Base-by-base conservation (phyloP, 306 rosid species). In the Gastrolobium bilobum region DNA sequence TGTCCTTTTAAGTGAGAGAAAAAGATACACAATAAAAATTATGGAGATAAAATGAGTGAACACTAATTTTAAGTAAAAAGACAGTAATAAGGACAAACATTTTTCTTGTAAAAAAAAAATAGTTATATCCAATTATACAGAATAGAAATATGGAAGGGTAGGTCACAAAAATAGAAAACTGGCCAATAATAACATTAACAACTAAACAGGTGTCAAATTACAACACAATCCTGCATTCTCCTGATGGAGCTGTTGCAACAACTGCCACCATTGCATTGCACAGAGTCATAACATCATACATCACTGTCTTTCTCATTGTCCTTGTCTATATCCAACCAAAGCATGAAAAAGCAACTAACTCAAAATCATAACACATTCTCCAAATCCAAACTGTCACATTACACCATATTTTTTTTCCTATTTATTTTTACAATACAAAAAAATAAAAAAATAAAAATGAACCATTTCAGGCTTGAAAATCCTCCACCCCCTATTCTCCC, bases 361-460 rank as follows among this genome's bases (percentile, higher is more conserved):
- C 61, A 73, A 73, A 54, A 81, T 66, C 81, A 82, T 72, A 52
- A 78, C 69, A 72, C 79, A 63, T 37, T 46, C 64, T 60, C 75
- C 81, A 20, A 39, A 52, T 73, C 11, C 34, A 75, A 83, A 82
- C 87, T 85, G 89, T 87, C 84, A 81, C 92, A 86, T 73, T 65
- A 65, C 83, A 78, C 84, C 79, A 15, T 10, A 5, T 1, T 37
- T 29, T 5, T 1, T 84, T 67, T 20, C 26, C 0, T 20, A 0
- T 20, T 20, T 20, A 20, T 20, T 20, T 20, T 20, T 20, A 1
- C 26, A 20, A 20, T 20, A 20, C 26, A 20, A 20, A 20, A 20
- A 20, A 20, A n/a, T n/a, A n/a, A n/a, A n/a, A n/a, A n/a, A n/a
- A n/a, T n/a, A n/a, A 0, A 20, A 20, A 20, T 20, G 26, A 20